These are phyloP conservation scores for Alternaria sp. DNA, from an alignment of 2,329 filamentous ascomycete species.

Conservation along the genomic window DNA sequence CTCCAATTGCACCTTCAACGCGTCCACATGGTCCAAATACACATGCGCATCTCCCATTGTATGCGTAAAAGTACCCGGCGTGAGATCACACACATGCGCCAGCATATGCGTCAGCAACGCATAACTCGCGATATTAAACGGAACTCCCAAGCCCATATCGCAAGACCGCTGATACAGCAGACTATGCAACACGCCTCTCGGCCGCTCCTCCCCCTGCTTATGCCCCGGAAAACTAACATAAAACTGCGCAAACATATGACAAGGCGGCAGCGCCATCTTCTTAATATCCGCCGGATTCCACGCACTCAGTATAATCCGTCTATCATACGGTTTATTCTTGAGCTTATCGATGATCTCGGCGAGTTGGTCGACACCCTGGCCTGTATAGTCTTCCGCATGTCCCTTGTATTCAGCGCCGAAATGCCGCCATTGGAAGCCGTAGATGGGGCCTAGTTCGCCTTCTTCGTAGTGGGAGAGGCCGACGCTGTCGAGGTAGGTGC, in stretches of 20 bases:
- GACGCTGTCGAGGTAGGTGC: slow-evolving; percentile 85
- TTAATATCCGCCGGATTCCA: slow-evolving; percentile 91
- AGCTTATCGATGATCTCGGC: slow-evolving; percentile 89
- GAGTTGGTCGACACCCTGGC: slow-evolving; percentile 90
- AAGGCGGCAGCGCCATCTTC: slow-evolving; percentile 91
- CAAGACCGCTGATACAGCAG: slow-evolving; percentile 92
- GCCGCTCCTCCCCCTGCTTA: slow-evolving; percentile 37
- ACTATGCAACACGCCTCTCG: slow-evolving; percentile 78
- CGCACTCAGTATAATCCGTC: slow-evolving; percentile 86
- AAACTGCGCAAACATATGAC: slow-evolving; percentile 98
- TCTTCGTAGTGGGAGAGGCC: slow-evolving; percentile 81
- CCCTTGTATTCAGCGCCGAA: slow-evolving; percentile 87
- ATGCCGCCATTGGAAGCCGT: slow-evolving; percentile 98
- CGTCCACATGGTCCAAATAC: slow-evolving; percentile 90
- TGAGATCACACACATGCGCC: slow-evolving; percentile 81
- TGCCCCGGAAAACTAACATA: slow-evolving; percentile 76
- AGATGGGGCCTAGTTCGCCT: slow-evolving; percentile 93
- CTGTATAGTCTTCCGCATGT: slow-evolving; percentile 76
- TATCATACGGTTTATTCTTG: slow-evolving; percentile 81
- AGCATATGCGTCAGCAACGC: slow-evolving; percentile 95
- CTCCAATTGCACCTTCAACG: slow-evolving; percentile 78
- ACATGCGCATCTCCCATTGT: slow-evolving; percentile 99
- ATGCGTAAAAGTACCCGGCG: slow-evolving; percentile 87
- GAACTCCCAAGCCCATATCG: slow-evolving; percentile 96
- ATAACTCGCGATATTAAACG: slow-evolving; percentile 97